Conservation (phyloP, 345 rosid species). For the Anastatica hierochuntica region DNA sequence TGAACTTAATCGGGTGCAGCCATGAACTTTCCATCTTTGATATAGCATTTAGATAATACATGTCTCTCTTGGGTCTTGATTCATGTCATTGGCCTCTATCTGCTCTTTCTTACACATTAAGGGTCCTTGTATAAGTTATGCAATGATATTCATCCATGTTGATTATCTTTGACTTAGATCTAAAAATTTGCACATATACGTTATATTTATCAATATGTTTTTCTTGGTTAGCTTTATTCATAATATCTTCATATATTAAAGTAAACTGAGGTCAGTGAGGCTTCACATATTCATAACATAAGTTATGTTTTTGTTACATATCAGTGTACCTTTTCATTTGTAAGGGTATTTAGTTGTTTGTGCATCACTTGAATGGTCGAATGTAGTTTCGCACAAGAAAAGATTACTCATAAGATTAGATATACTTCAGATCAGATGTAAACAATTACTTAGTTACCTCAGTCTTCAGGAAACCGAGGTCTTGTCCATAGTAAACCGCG, state of each 20-base stretch:
- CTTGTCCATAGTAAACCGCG: no score
- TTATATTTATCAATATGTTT: neutral
- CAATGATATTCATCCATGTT: conserved; percentile 2
- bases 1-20: no score
- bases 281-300: no score
- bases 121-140: conserved; percentile 26
- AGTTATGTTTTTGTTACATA: no score
- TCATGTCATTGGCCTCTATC: conserved; percentile 11
- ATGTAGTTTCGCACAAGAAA: no score
- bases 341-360: no score
- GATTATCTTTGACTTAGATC: conserved; percentile 4
- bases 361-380: no score
- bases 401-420: neutral
- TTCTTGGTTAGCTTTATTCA: conserved; percentile 9
- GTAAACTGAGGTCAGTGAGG: neutral
- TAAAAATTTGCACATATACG: neutral
- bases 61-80: conserved; percentile 15
- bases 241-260: conserved; percentile 18
- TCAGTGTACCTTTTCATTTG: no score
- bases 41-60: conserved; percentile 9
- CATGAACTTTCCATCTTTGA: conserved; percentile 13
- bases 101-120: conserved; percentile 22
- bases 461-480: no score
- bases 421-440: conserved; percentile 15
- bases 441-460: no score